Evolutionary conservation across 495 filamentous ascomycete species (phyloP), one percentile per base, ranked within the genome.

Genomic region (Rostrohypoxylon terebratum): DNA sequence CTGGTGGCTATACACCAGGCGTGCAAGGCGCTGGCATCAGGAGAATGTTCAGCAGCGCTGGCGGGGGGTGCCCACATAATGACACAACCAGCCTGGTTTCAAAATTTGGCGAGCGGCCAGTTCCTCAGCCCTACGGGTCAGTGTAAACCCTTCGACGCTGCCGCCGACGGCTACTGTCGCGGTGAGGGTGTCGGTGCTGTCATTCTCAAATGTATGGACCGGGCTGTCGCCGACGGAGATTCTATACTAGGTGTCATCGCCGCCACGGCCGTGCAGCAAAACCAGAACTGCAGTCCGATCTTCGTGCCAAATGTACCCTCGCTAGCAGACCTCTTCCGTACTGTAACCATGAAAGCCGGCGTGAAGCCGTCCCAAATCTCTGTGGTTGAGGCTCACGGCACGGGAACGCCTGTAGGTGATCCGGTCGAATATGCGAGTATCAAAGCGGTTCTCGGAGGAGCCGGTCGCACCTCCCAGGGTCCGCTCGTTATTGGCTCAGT

Each of bases 151-250:
- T 79, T 77, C 28, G 86, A 88, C 66, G 78, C 78, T 0, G 31
- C 44, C 0, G 89, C 87, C 0, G 79, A 89, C 74, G 90, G 89
- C 0, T 91, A 88, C 74, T 87, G 75, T 0, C 77, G 89, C 4
- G 90, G 78, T 1, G 90, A 92, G 63, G 89, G 78, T 1, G 63
- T 88, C 14, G 82, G 71, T 16, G 72, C 77, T 0, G 47, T 90
- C 0, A 75, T 83, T 8, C 36, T 92, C 10, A 92, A 91, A 72
- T 72, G 67, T 8, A 74, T 90, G 0, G 59, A 60, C 5, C 75
- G 83, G 28, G 89, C 83, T 1, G 44, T 83, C 2, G 54, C 51
- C 5, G 81, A 83, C 47, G 77, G 79, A 0, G 79, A 85, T 48
- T 81, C 81, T 0, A 85, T 90, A 16, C 77, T 86, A 16, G 85